Base-by-base conservation (phyloP, 2,329 filamentous ascomycete species). In the Fusarium odoratissimum region DNA sequence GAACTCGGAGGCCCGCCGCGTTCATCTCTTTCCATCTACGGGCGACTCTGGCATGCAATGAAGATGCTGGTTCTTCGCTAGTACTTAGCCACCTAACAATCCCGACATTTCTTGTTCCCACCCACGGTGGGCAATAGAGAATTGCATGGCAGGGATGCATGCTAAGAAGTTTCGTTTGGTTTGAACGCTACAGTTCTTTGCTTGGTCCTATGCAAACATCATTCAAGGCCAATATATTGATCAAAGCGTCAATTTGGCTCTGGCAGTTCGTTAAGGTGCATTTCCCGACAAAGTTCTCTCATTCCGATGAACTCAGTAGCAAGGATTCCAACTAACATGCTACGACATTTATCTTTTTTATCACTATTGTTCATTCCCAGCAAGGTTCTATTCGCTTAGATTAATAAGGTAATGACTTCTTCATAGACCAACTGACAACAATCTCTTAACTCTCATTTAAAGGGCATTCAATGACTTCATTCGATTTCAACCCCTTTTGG, bases 21-120 rank as follows among this genome's bases (percentile, higher is more conserved):
- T 51, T 30, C 54, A 31, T 45, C 44, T 51, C 42, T 54, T 67
- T 31, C 49, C 37, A 35, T 58, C 56, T 48, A 37, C 33, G 37
- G 55, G 64, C 23, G 41, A 65, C 61, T 64, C 68, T 72, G 72
- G 71, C 63, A 74, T 74, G 72, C 60, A 44, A 40, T 54, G 21
- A 51, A 51, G 37, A 52, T 41, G 48, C 25, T 61, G 54, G 33
- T 44, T 41, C 31, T 30, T 54, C 41, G n/a, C 55, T 59, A 60
- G 49, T 48, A 49, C 55, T 38, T 63, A 51, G 49, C 55, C 48
- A 62, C 59, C n/a, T 44, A 57, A 44, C 21, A 51, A 45, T 37
- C 35, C 28, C 16, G n/a, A 13, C 40, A 23, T 48, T 35, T 45
- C 35, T 38, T 54, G 21, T 42, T 30, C 3, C 13, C 19, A 19